Conservation (phyloP, 495 filamentous ascomycete species). For the Aspergillus ostianus region DNA sequence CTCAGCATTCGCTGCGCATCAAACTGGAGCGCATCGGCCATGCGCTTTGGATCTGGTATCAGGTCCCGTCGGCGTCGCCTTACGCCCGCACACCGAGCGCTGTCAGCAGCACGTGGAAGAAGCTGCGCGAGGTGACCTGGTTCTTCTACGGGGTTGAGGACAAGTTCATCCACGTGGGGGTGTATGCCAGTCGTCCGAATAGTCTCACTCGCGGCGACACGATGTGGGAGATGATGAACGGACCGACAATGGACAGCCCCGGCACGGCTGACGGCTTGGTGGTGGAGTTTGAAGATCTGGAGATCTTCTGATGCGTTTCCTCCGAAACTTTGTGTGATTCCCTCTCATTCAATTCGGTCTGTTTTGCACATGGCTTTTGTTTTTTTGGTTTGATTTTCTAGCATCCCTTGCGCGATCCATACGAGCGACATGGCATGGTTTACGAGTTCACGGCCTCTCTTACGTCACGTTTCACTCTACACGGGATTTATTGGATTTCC, state of each 20-base stretch:
- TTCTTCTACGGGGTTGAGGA: constrained; percentile 62
- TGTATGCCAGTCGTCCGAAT: constrained; percentile 55
- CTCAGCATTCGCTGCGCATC: constrained; percentile 47
- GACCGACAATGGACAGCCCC: constrained; percentile 27
- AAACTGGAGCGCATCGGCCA: constrained; percentile 59
- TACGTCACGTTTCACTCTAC: not conserved
- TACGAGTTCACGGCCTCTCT: constrained; percentile 9
- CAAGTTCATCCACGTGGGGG: constrained; percentile 56
- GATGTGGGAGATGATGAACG: constrained; percentile 48
- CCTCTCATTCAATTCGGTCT: not conserved
- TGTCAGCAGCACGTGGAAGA: constrained; percentile 52
- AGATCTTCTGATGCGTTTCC: constrained; percentile 42
- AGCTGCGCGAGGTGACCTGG: constrained; percentile 58
- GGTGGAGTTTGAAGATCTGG: constrained; percentile 57
- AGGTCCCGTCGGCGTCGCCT: constrained; percentile 39
- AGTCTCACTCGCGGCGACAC: constrained; percentile 32
- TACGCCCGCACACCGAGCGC: constrained; percentile 38
- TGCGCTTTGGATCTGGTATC: constrained; percentile 59
- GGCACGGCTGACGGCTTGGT: constrained; percentile 42
- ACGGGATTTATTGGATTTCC: not conserved
- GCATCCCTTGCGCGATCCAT: not conserved
- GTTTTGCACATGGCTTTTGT: constrained; percentile 1
- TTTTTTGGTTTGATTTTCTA: not conserved
- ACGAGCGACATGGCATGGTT: not conserved
- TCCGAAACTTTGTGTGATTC: not conserved